phyloP scores from a whole-genome alignment of 352 stramenopile species.

The Globisporangium canariense region DNA sequence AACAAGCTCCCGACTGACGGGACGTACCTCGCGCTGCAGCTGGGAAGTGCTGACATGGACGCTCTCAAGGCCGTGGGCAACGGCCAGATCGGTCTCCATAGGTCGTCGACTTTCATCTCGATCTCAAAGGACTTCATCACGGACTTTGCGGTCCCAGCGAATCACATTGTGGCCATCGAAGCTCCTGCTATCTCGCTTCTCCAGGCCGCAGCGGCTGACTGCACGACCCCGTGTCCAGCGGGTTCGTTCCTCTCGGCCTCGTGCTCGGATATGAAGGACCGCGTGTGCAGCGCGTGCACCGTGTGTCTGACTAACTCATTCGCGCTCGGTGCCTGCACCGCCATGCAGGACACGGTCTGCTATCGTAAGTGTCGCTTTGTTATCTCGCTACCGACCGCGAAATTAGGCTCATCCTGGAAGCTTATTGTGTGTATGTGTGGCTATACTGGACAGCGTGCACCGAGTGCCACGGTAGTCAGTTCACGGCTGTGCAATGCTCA shows the following conservation, averaged over 20 bases:
- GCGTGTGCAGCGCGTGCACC: slow-evolving; percentile 49
- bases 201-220: slow-evolving; percentile 42
- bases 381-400: neutral
- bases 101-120: slow-evolving; percentile 47
- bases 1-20: slow-evolving; percentile 54
- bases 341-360: slow-evolving; percentile 56
- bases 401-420: neutral
- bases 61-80: slow-evolving; percentile 34
- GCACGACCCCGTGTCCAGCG: slow-evolving; percentile 44
- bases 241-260: slow-evolving; percentile 43
- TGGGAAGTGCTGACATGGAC: slow-evolving; percentile 38
- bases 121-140: slow-evolving; percentile 32
- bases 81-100: slow-evolving; percentile 45
- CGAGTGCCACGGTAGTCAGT: slow-evolving; percentile 58
- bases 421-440: slow-evolving; percentile 1
- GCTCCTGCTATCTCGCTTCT: slow-evolving; percentile 22
- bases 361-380: slow-evolving; percentile 44
- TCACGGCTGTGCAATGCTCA: slow-evolving; percentile 37
- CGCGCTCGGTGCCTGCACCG: slow-evolving; percentile 40
- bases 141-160: slow-evolving; percentile 44
- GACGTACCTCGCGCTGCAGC: slow-evolving; percentile 58
- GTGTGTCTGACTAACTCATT: slow-evolving; percentile 62
- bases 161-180: slow-evolving; percentile 27
- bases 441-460: slow-evolving; percentile 44
- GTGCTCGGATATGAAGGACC: slow-evolving; percentile 59